Percentiles rank a stretch among this genome's conserved stretches.
Evolutionary conservation across 768 basidiomycete genomes (phyloP).

Genomic region (Kwoniella europaea): DNA sequence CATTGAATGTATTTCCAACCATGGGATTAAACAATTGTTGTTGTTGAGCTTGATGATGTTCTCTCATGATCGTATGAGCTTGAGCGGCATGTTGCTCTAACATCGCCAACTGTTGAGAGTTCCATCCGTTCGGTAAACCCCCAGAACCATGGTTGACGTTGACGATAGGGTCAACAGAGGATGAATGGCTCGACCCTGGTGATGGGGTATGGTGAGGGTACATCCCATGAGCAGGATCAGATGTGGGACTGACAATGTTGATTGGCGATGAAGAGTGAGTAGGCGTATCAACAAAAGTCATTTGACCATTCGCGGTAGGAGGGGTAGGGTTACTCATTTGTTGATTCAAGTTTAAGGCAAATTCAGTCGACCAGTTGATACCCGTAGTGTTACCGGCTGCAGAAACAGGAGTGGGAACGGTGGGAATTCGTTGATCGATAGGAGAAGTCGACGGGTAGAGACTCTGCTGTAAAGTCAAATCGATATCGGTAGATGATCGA

Average conservation of each 20-base stretch:
- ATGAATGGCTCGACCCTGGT: slow-evolving; percentile 29
- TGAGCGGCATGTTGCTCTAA: slow-evolving; percentile 37
- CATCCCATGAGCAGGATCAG: slow-evolving; percentile 3
- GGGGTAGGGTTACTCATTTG: background rate
- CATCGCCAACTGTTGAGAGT: slow-evolving; percentile 28
- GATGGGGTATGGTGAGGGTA: slow-evolving; percentile 39
- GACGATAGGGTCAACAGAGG: background rate
- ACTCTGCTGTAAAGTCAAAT: slow-evolving; percentile 10
- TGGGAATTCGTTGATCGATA: slow-evolving; percentile 1
- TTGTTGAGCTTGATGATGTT: slow-evolving; percentile 30
- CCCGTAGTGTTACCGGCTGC: slow-evolving; percentile 20
- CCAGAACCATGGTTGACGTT: background rate
- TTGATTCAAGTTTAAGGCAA: slow-evolving; percentile 30
- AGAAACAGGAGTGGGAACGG: background rate
- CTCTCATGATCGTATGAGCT: slow-evolving; percentile 7
- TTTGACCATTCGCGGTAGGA: background rate
- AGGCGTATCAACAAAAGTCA: background rate
- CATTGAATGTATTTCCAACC: slow-evolving; percentile 23
- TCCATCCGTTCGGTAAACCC: slow-evolving; percentile 15
- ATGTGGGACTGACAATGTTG: slow-evolving; percentile 30
- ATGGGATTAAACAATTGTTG: slow-evolving; percentile 21
- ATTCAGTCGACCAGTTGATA: slow-evolving; percentile 42
- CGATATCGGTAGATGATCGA: slow-evolving; percentile 39
- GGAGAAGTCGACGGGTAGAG: slow-evolving; percentile 11
- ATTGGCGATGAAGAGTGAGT: background rate